Percentiles rank a stretch among this genome's conserved stretches.
Conservation (phyloP, 768 basidiomycete species). For the Leccinum sublutescens region DNA sequence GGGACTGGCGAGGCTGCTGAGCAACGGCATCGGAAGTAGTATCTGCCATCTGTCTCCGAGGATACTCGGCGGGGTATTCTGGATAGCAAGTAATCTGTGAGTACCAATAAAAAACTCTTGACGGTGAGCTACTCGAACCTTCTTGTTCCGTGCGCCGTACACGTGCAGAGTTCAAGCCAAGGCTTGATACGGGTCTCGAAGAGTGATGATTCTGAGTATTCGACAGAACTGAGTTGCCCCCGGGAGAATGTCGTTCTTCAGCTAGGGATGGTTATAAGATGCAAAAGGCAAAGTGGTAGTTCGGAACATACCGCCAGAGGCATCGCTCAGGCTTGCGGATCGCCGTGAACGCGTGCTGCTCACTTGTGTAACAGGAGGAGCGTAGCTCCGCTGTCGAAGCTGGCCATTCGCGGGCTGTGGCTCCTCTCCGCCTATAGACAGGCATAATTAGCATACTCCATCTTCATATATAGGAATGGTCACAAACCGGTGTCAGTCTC, state of each 20-base stretch:
- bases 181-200: conserved; percentile 44
- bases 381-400: conserved; percentile 29
- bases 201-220: conserved; percentile 23
- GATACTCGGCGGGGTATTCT: conserved; percentile 30
- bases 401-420: conserved; percentile 25
- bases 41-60: conserved; percentile 18
- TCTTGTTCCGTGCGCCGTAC: conserved; percentile 46
- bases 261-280: conserved; percentile 22
- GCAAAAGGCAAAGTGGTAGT: conserved; percentile 25
- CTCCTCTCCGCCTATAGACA: conserved; percentile 31
- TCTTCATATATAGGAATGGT: conserved; percentile 11
- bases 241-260: conserved; percentile 30
- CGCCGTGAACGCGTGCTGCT: conserved; percentile 58
- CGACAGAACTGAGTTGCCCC: conserved; percentile 14
- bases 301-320: conserved; percentile 33
- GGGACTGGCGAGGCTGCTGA: conserved; percentile 47
- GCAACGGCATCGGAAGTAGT: conserved; percentile 12
- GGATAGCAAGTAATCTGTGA: conserved; percentile 10
- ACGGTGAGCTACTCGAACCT: conserved; percentile 26
- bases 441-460: conserved; percentile 19
- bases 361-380: conserved; percentile 34
- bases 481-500: conserved; percentile 43
- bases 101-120: neutral
- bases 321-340: conserved; percentile 78
- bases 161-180: conserved; percentile 39